phyloP scores from a whole-genome alignment of 2,329 filamentous ascomycete species.

The Microcyclospora pomicola region DNA sequence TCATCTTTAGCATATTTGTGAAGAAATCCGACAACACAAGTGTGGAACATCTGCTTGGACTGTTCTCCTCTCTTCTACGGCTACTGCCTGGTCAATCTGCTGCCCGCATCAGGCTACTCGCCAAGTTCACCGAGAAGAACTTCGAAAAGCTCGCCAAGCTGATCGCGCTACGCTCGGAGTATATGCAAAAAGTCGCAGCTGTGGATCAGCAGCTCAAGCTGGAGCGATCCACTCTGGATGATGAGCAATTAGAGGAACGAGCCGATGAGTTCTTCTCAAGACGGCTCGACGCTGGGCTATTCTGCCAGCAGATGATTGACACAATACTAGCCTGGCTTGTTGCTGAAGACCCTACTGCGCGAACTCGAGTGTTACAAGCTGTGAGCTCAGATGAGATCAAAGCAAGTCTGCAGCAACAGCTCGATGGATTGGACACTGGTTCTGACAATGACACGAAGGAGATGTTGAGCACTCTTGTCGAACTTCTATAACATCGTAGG shows the following conservation, averaged over 20 bases:
- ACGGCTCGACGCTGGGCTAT: slow-evolving; percentile 70
- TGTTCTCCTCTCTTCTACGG: slow-evolving; percentile 72
- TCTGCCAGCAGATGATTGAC: slow-evolving; percentile 70
- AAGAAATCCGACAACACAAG: slow-evolving; percentile 57
- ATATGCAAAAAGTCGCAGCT: slow-evolving; percentile 45
- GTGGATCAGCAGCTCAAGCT: slow-evolving; percentile 53
- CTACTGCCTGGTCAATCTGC: slow-evolving; percentile 64
- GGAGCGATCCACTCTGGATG: slow-evolving; percentile 35
- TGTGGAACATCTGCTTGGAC: slow-evolving; percentile 68
- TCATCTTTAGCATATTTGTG: slow-evolving; percentile 75
- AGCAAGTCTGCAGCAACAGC: slow-evolving; percentile 55
- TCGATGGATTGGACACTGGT: slow-evolving; percentile 43
- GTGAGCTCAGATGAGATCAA: slow-evolving; percentile 61
- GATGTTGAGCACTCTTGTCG: slow-evolving; percentile 50
- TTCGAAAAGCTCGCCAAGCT: slow-evolving; percentile 73
- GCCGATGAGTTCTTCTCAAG: slow-evolving; percentile 60
- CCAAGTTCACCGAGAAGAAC: slow-evolving; percentile 91
- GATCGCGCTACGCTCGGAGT: slow-evolving; percentile 56
- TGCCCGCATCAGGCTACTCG: slow-evolving; percentile 66
- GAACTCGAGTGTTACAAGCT: slow-evolving; percentile 29
- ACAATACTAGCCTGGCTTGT: slow-evolving; percentile 78
- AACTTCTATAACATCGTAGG: slow-evolving; percentile 22
- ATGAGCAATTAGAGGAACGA: slow-evolving; percentile 48
- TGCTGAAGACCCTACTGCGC: slow-evolving; percentile 72
- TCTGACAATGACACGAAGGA: slow-evolving; percentile 40